A percentile compares a stretch with the other conserved stretches of the same genome.
Conservation (phyloP, 139 green algal species). For the Chlamydomonas applanata region DNA sequence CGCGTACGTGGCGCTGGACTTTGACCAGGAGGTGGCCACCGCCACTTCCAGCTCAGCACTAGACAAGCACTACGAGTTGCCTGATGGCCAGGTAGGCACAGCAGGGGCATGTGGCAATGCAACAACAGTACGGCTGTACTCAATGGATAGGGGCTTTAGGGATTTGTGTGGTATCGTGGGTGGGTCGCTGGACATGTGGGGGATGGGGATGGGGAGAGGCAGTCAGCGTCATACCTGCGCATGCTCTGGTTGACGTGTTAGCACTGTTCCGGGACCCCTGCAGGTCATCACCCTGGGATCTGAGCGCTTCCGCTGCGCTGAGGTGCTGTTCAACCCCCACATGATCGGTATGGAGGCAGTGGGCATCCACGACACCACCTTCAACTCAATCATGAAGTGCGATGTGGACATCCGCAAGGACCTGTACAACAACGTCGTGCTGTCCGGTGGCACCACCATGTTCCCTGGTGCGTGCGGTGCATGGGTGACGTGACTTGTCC, state of each 20-base stretch:
- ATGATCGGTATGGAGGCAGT: slow-evolving; percentile 88
- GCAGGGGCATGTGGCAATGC: neutral
- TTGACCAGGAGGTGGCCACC: slow-evolving; percentile 90
- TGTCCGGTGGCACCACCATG: slow-evolving; percentile 95
- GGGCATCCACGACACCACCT: slow-evolving; percentile 95
- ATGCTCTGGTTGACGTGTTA: neutral
- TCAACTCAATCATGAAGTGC: slow-evolving; percentile 98
- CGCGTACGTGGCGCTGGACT: slow-evolving; percentile 95
- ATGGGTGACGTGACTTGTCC: neutral
- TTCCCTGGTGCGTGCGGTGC: slow-evolving; percentile 65
- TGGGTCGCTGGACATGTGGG: neutral
- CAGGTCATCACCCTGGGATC: slow-evolving; percentile 95
- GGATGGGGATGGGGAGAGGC: neutral
- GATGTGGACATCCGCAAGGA: slow-evolving; percentile 98
- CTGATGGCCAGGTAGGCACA: slow-evolving; percentile 75
- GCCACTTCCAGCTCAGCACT: slow-evolving; percentile 70
- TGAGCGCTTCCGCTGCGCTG: slow-evolving; percentile 95
- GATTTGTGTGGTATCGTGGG: neutral
- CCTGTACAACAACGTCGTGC: slow-evolving; percentile 94
- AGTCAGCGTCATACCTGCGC: neutral
- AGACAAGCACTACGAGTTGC: slow-evolving; percentile 95
- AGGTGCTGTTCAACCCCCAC: slow-evolving; percentile 94
- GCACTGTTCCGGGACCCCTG: too few relatives aligned
- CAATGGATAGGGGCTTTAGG: neutral
- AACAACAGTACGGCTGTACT: neutral